Base-by-base conservation (phyloP, 164 flowering plant species). In the Euptelea pleiosperma region DNA sequence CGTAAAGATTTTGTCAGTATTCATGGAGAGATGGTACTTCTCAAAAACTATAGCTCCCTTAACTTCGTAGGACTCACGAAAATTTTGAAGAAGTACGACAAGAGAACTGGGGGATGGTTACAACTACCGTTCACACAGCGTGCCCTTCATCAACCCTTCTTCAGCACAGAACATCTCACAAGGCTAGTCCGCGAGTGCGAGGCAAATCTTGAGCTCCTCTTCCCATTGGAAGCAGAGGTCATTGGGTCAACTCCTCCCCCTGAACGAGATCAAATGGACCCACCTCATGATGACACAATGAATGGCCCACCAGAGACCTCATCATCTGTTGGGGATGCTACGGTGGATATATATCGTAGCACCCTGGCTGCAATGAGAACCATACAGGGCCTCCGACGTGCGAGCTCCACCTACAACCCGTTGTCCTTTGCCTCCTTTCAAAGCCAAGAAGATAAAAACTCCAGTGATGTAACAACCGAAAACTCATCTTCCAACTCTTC, bases 21-120 rank as follows among this genome's bases (percentile, higher is more conserved):
- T 57, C 96, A 89, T 65, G 96, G 96, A 40, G 89, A 86, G 70
- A 86, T 89, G 93, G 89, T 89, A 36, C 93, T 89, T 60, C 89
- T 89, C 0, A 80, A 86, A 71, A 89, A 84, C 55, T 89, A 89
- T 41, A 86, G 96, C 78, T 83, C 91, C 64, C 77, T 89, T 22
- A 89, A 89, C 67, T 89, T 89, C 76, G 26, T 42, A 89, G 96
- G 94, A n/a, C 71, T 90, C 0, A 71, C 80, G 40, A 90, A 87
- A 64, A 90, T 90, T 64, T 66, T 90, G 74, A 90, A 89, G 79
- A 89, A 89, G 71, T 87, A 82, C 59, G 97, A 89, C 37, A 89
- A 89, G 71, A 74, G 97, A 73, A 90, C 97, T 0, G 97, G 97
- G 21, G 87, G 64, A 40, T 53, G 83, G 34, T 56, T 90, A 52